These are phyloP conservation scores for Stephanocyclus meneghinianus DNA, from an alignment of 352 stramenopile genomes.

Conservation along the genomic window DNA sequence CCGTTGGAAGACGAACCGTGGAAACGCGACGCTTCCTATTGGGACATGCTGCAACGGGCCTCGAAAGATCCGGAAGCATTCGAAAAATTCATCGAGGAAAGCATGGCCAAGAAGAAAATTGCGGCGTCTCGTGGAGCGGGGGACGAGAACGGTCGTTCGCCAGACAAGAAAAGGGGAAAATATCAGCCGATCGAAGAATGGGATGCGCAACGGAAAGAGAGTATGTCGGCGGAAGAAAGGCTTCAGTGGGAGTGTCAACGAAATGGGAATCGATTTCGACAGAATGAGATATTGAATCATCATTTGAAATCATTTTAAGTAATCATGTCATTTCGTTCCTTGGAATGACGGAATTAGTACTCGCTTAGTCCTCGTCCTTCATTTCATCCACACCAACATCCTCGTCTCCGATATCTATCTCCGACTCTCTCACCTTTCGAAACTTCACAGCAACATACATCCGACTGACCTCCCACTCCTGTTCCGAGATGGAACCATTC, in stretches of 20 bases:
- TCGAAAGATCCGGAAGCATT: conserved; percentile 44
- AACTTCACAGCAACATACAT: conserved; percentile 82
- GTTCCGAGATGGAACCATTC: conserved; percentile 67
- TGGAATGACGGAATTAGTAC: not conserved
- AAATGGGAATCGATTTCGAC: conserved; percentile 68
- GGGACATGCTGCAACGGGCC: conserved; percentile 35
- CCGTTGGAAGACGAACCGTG: conserved; percentile 50
- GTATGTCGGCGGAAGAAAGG: conserved; percentile 64
- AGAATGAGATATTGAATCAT: conserved; percentile 74
- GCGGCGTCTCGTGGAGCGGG: not conserved
- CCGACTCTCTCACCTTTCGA: conserved; percentile 77
- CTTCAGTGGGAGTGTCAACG: conserved; percentile 74
- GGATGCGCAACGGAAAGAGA: conserved; percentile 57
- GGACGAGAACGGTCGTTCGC: conserved; percentile 17
- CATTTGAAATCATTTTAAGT: conserved; percentile 63
- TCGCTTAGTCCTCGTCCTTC: not conserved
- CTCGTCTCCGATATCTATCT: conserved; percentile 50
- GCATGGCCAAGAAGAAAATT: not conserved
- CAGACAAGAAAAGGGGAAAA: conserved; percentile 36
- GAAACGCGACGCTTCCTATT: conserved; percentile 43
- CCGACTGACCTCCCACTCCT: conserved; percentile 81
- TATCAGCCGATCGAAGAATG: conserved; percentile 78
- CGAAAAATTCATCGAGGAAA: conserved; percentile 51
- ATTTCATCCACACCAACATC: conserved; percentile 13
- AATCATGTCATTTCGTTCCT: not conserved